Conservation (phyloP, 1,139 yeast species). For the Debaryomyces sp. region DNA sequence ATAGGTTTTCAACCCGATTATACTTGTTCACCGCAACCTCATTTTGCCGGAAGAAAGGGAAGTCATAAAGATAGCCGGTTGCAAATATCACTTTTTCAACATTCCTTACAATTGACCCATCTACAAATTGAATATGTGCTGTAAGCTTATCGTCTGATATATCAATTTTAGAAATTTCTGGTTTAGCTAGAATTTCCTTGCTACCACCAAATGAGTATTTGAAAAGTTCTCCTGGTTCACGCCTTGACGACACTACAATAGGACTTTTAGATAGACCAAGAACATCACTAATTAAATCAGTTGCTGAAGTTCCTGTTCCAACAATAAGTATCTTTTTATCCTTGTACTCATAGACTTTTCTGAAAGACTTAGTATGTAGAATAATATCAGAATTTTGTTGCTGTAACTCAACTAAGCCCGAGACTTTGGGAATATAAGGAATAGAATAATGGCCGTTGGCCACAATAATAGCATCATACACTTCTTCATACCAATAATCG, state of each 20-base stretch:
- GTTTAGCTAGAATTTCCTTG: conserved; percentile 17
- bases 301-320: conserved; percentile 48
- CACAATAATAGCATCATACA: conserved; percentile 30
- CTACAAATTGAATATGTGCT: conserved; percentile 29
- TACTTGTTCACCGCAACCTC: conserved; percentile 18
- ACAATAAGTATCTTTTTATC: conserved; percentile 39
- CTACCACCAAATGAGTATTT: neutral
- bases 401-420: conserved; percentile 41
- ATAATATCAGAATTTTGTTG: conserved; percentile 25
- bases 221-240: conserved; percentile 1
- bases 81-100: conserved; percentile 46
- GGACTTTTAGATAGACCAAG: conserved; percentile 31
- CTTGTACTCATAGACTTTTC: conserved; percentile 27
- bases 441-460: conserved; percentile 38
- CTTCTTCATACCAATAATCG: conserved; percentile 26
- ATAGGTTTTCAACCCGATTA: conserved; percentile 29
- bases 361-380: conserved; percentile 45
- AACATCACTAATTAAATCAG: conserved; percentile 46
- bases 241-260: conserved; percentile 8
- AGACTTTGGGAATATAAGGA: conserved; percentile 35
- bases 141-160: conserved; percentile 13
- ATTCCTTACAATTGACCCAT: conserved; percentile 24
- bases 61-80: conserved; percentile 46
- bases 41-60: conserved; percentile 36
- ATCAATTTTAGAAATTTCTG: conserved; percentile 31